A percentile compares a stretch with the other conserved stretches of the same genome.
These are phyloP conservation scores for Starmerella scarabaei DNA, from an alignment of 805 yeast genomes.

Conservation along the genomic window DNA sequence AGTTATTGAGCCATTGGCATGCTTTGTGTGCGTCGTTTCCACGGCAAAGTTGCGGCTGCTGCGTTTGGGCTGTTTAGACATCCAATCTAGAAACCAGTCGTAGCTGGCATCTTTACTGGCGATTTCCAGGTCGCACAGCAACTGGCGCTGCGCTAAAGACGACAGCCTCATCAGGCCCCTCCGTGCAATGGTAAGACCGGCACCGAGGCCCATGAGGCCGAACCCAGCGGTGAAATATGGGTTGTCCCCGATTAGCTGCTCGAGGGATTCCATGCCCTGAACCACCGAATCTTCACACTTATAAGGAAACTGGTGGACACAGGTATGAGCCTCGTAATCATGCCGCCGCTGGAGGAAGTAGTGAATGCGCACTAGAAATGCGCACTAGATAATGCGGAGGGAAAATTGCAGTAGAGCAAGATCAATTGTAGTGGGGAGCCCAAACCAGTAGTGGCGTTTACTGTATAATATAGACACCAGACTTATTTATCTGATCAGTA, in stretches of 20 bases:
- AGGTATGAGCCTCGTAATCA: too few species aligned
- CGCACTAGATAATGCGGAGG: too few species aligned
- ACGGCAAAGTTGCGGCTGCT: slow-evolving; percentile 77
- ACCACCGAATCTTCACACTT: too few species aligned
- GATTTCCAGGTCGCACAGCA: slow-evolving; percentile 84
- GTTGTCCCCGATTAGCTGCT: slow-evolving; percentile 38
- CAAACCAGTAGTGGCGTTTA: too few species aligned
- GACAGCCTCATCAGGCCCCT: slow-evolving; percentile 53
- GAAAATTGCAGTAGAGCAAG: too few species aligned
- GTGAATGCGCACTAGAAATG: too few species aligned
- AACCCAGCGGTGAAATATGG: slow-evolving; percentile 99
- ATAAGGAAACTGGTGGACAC: too few species aligned
- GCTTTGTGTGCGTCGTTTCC: slow-evolving; percentile 74
- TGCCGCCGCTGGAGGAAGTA: too few species aligned
- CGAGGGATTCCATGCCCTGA: slow-evolving; percentile 11
- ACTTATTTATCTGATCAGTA: too few species aligned
- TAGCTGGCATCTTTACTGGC: slow-evolving; percentile 89
- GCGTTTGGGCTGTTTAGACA: slow-evolving; percentile 68
- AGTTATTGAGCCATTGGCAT: slow-evolving; percentile 80
- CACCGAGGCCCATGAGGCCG: slow-evolving; percentile 92
- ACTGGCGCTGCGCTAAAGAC: slow-evolving; percentile 59
- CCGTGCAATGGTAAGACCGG: slow-evolving; percentile 65
- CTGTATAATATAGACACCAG: too few species aligned
- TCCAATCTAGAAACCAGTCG: slow-evolving; percentile 93
- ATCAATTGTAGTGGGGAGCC: too few species aligned